Conservation (phyloP, 176 grass and related monocot species). For the Juncus inflexus region DNA sequence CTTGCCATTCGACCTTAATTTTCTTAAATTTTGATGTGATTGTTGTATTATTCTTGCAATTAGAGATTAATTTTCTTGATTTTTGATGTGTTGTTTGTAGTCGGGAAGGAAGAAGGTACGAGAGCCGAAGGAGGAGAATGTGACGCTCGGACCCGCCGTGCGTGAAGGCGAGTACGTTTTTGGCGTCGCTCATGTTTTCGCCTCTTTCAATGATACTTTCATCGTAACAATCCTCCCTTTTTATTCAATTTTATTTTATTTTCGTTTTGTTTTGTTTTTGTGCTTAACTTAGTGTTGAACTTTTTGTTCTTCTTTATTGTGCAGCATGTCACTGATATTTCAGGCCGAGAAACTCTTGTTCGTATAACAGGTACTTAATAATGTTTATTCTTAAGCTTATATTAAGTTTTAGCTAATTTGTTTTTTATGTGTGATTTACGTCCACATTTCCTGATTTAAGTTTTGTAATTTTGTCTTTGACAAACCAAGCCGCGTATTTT, state of each 20-base stretch:
- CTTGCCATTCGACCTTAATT: neutral
- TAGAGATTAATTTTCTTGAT: neutral
- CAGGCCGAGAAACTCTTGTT: conserved; percentile 74
- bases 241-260: neutral
- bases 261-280: neutral
- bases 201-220: conserved; percentile 85
- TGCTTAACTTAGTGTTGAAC: neutral
- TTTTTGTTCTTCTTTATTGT: neutral
- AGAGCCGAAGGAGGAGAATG: conserved; percentile 78
- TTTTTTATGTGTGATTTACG: neutral
- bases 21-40: neutral
- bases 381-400: neutral
- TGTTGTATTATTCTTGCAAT: neutral
- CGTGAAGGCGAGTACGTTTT: conserved; percentile 71
- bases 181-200: conserved; percentile 69
- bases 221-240: conserved; percentile 34
- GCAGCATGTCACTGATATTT: conserved; percentile 84
- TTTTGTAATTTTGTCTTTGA: too few species aligned
- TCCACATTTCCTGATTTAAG: too few species aligned
- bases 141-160: conserved; percentile 64
- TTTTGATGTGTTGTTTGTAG: conserved; percentile 22
- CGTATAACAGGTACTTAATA: conserved; percentile 55
- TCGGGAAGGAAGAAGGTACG: conserved; percentile 70
- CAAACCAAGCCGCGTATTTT: too few species aligned
- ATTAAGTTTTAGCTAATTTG: neutral